These are phyloP conservation scores for Paraleonurus japonicus DNA, from an alignment of 257 asterid genomes.

Conservation along the genomic window DNA sequence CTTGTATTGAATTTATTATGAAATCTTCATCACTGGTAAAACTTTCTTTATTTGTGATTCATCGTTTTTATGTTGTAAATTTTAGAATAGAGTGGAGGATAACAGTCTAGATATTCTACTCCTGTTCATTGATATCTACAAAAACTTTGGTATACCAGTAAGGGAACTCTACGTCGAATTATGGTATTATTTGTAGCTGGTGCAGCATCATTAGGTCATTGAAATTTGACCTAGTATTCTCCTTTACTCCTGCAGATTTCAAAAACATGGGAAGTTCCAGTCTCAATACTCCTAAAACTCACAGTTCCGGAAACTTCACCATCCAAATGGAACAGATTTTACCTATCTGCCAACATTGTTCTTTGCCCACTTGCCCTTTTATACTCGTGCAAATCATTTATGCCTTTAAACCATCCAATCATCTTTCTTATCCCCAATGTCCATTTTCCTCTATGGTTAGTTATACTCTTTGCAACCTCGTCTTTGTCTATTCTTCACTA, in stretches of 20 bases:
- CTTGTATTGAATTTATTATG: not conserved
- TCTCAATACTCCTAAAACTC: constrained; percentile 70
- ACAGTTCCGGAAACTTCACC: constrained; percentile 81
- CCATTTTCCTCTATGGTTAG: constrained; percentile 80
- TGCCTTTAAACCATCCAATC: constrained; percentile 77
- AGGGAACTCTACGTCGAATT: not conserved
- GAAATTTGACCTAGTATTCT: constrained; percentile 18
- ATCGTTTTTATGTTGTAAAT: not conserved
- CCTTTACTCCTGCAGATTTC: constrained; percentile 53
- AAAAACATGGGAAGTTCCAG: constrained; percentile 75
- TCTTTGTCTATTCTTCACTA: constrained; percentile 72
- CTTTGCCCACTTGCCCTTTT: constrained; percentile 82
- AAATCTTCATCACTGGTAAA: not conserved
- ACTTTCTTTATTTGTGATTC: not conserved
- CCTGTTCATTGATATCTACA: not conserved
- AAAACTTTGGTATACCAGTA: not conserved
- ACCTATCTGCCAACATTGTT: constrained; percentile 74
- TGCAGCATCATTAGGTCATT: constrained; percentile 3
- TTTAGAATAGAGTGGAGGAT: not conserved
- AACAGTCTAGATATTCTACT: not conserved
- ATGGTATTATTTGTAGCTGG: not conserved
- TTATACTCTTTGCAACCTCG: constrained; percentile 60
- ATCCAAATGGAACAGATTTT: constrained; percentile 81
- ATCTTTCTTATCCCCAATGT: constrained; percentile 59
- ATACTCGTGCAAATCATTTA: constrained; percentile 73